Evolutionary conservation across 495 filamentous ascomycete genomes (phyloP).

Genomic region (Penicillium flavigenum): DNA sequence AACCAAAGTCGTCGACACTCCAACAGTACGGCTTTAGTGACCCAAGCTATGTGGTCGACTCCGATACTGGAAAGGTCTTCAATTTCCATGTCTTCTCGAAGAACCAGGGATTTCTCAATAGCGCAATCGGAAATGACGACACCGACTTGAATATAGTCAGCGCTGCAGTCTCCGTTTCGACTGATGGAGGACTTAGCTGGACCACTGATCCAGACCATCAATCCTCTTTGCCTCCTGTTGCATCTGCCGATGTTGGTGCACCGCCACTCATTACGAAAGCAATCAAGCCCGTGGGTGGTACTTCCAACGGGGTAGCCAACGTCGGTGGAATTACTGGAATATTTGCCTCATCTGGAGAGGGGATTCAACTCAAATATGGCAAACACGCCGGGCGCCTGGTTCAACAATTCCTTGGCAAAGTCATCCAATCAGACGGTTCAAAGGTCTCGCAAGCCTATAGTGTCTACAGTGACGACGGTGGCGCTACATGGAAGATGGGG

Average conservation of each 20-base stretch:
- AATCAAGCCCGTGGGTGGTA: background rate
- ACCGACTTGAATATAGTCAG: background rate
- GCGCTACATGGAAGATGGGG: background rate
- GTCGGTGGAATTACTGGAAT: background rate
- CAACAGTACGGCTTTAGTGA: background rate
- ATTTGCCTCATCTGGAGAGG: background rate
- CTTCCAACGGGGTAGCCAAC: background rate
- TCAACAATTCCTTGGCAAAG: background rate
- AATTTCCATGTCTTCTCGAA: slow-evolving; percentile 6
- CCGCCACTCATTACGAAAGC: background rate
- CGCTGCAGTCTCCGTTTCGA: background rate
- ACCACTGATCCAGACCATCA: background rate
- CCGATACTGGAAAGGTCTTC: background rate
- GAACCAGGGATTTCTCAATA: background rate
- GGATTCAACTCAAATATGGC: slow-evolving; percentile 1
- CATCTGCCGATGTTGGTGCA: background rate
- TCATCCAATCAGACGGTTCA: background rate
- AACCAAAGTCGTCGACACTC: background rate
- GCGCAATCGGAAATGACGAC: background rate
- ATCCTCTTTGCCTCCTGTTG: background rate
- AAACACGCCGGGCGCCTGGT: background rate
- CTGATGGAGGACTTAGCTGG: background rate
- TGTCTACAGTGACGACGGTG: background rate
- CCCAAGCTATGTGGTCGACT: slow-evolving; percentile 1
- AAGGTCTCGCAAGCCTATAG: background rate